Conservation (phyloP, 495 filamentous ascomycete species). For the Tuber calosporum region DNA sequence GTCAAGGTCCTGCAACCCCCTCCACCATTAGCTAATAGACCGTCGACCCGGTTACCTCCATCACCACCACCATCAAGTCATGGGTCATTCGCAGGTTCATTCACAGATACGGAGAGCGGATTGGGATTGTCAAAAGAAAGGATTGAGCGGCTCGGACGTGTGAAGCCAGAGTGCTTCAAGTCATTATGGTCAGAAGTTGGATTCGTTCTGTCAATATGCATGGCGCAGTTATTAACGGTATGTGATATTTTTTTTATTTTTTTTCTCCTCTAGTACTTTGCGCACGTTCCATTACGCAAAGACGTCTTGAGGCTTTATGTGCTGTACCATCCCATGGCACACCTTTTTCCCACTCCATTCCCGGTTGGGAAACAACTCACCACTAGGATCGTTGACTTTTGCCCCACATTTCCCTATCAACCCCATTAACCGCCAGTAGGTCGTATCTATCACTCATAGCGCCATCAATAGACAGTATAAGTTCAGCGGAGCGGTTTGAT, state of each 20-base stretch:
- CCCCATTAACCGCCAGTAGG: constrained; percentile 25
- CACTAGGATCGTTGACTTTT: background rate
- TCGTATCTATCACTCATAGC: constrained; percentile 16
- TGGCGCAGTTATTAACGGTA: constrained; percentile 67
- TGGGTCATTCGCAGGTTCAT: constrained; percentile 13
- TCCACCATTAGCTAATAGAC: background rate
- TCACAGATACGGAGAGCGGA: constrained; percentile 15
- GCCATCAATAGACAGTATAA: constrained; percentile 18
- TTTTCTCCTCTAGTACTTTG: background rate
- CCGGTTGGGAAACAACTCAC: constrained; percentile 7
- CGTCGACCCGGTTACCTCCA: background rate
- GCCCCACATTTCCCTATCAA: too few species aligned
- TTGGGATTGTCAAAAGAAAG: constrained; percentile 39
- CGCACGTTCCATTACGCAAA: constrained; percentile 12
- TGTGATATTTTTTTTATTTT: constrained; percentile 42
- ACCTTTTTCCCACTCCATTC: constrained; percentile 20
- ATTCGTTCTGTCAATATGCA: constrained; percentile 65
- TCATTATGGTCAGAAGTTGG: constrained; percentile 56
- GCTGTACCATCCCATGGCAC: background rate
- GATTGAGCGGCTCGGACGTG: constrained; percentile 62
- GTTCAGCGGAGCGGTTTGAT: constrained; percentile 8
- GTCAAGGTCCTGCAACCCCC: constrained; percentile 12
- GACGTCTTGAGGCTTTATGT: constrained; percentile 15
- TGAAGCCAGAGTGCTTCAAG: constrained; percentile 61
- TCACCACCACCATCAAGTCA: constrained; percentile 21